A percentile compares a stretch with the other conserved stretches of the same genome.
Evolutionary conservation across 768 basidiomycete genomes (phyloP).

Genomic region (Leccinum subtestaceum): DNA sequence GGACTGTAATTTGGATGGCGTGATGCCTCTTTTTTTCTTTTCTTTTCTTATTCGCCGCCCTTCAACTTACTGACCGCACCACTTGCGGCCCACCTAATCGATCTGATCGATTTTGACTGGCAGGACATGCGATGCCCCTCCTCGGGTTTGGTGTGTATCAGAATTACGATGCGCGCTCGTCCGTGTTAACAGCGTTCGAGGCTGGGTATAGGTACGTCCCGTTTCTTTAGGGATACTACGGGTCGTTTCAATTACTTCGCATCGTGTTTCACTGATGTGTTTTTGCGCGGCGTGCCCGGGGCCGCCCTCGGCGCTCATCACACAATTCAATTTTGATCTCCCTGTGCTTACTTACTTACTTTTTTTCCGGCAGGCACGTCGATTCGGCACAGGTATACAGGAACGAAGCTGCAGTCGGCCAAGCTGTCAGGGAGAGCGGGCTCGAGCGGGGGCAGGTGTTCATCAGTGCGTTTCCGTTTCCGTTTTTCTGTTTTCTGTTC

Average conservation of each 20-base stretch:
- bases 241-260: neutral
- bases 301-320: neutral
- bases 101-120: conserved; percentile 4
- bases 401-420: conserved; percentile 62
- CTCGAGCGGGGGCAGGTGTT: conserved; percentile 61
- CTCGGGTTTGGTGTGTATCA: conserved; percentile 73
- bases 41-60: neutral
- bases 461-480: conserved; percentile 50
- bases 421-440: conserved; percentile 55
- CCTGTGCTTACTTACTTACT: neutral
- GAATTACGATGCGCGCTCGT: conserved; percentile 54
- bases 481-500: neutral
- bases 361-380: conserved; percentile 48
- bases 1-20: neutral
- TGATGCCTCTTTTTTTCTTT: neutral
- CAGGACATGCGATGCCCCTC: conserved; percentile 58
- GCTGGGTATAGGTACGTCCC: conserved; percentile 57
- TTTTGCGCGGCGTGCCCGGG: neutral
- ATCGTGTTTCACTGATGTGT: neutral
- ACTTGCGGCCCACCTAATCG: neutral
- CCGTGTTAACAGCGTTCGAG: conserved; percentile 59
- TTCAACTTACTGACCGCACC: neutral
- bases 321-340: neutral
- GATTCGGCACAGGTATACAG: conserved; percentile 71
- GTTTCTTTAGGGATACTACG: neutral